These are phyloP conservation scores for Sarcocystis neurona DNA, from an alignment of 169 alveolate species.

Conservation along the genomic window DNA sequence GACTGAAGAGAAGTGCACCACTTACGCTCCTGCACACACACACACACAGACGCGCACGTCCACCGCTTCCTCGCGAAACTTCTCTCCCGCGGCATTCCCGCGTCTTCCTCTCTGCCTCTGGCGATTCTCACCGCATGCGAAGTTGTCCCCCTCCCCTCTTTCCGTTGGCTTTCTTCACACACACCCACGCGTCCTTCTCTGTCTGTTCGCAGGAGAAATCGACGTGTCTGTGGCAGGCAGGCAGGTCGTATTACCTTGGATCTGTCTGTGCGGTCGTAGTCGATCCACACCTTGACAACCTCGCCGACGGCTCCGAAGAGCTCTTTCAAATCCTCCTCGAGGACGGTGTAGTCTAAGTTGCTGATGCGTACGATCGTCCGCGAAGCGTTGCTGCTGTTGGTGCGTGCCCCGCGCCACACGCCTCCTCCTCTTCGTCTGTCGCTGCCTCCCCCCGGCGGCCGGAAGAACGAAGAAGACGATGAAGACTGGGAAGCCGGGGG, in stretches of 20 bases:
- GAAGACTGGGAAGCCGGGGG: no score
- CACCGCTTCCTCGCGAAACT: no score
- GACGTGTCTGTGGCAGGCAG: neutral
- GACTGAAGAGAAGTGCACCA: no score
- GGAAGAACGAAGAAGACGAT: no score
- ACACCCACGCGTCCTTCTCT: neutral
- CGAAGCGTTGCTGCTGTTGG: conserved; percentile 28
- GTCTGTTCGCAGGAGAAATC: neutral
- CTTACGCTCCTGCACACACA: no score
- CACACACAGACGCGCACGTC: no score
- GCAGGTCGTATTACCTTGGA: conserved; percentile 71
- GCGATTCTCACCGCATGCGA: no score
- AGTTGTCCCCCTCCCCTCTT: no score
- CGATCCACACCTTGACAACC: conserved; percentile 75
- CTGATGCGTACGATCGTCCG: conserved; percentile 64
- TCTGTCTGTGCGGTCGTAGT: conserved; percentile 82
- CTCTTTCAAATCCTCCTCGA: conserved; percentile 70
- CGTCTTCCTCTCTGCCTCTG: no score
- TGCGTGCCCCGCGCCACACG: neutral
- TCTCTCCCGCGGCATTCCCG: no score
- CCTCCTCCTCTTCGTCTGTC: neutral
- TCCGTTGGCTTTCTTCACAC: neutral
- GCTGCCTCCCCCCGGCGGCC: neutral
- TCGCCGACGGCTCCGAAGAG: conserved; percentile 75
- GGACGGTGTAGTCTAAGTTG: conserved; percentile 52